phyloP scores from a whole-genome alignment of 1,139 yeast genomes.

The Starmera stellimalicola region DNA sequence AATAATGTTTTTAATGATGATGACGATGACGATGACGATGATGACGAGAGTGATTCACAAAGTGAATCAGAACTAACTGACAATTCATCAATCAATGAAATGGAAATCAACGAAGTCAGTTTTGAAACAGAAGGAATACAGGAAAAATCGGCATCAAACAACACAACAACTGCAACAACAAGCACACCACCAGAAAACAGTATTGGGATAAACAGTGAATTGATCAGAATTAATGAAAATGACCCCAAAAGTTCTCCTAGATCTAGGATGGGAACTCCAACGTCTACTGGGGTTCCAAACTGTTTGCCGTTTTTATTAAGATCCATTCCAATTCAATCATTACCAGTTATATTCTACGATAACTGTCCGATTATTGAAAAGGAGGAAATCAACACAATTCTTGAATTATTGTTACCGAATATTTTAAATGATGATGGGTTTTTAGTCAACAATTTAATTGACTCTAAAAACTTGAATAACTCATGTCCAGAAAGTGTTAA shows the following conservation, averaged over 20 bases:
- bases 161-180: not conserved
- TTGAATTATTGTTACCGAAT: slow-evolving; percentile 29
- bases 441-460: slow-evolving; percentile 17
- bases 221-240: not conserved
- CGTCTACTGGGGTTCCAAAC: slow-evolving; percentile 25
- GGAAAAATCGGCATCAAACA: slow-evolving; percentile 5
- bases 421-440: slow-evolving; percentile 31
- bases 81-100: slow-evolving; percentile 5
- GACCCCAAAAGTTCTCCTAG: not conserved
- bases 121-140: not conserved
- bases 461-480: slow-evolving; percentile 1
- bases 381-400: slow-evolving; percentile 15
- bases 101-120: slow-evolving; percentile 8
- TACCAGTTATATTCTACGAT: slow-evolving; percentile 38
- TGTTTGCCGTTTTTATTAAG: slow-evolving; percentile 57
- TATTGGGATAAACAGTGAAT: not conserved
- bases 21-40: slow-evolving; percentile 19
- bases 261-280: not conserved
- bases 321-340: slow-evolving; percentile 49
- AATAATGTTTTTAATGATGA: slow-evolving; percentile 18
- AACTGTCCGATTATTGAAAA: slow-evolving; percentile 18
- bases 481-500: slow-evolving; percentile 12
- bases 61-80: slow-evolving; percentile 6
- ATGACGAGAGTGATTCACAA: slow-evolving; percentile 10
- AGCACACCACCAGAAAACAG: not conserved